These are phyloP conservation scores for Phalaenopsis hybrid DNA, from an alignment of 116 monocot genomes.

Conservation along the genomic window DNA sequence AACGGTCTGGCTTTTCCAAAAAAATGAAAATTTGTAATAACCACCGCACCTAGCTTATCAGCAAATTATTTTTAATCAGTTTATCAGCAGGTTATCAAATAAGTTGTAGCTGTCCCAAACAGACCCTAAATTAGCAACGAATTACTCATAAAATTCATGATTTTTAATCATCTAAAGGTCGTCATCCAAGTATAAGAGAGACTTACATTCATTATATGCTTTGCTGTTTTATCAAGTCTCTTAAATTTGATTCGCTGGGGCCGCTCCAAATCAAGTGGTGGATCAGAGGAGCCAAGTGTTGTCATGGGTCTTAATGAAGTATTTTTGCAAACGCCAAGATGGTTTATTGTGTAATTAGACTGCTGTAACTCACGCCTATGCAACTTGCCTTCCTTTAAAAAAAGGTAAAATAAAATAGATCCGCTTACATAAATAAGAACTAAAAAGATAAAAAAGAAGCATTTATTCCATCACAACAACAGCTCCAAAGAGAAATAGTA, in stretches of 20 bases:
- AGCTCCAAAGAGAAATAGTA: neutral
- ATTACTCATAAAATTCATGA: neutral
- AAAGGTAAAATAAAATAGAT: neutral
- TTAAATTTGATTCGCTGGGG: slow-evolving; percentile 76
- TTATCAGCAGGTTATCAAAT: no score
- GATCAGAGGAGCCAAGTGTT: slow-evolving; percentile 24
- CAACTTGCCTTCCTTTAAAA: slow-evolving; percentile 26
- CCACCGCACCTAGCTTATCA: no score
- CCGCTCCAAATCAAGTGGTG: slow-evolving; percentile 17
- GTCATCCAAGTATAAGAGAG: neutral
- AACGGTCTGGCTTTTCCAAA: no score
- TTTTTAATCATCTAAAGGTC: neutral
- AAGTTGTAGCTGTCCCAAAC: no score
- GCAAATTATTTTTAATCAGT: no score
- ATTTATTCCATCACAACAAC: neutral
- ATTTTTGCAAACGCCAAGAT: slow-evolving; percentile 5
- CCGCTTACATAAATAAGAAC: neutral
- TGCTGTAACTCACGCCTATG: slow-evolving; percentile 1
- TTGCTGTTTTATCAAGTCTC: slow-evolving; percentile 89
- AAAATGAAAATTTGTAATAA: no score
- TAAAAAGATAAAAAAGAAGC: neutral
- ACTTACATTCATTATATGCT: slow-evolving; percentile 88
- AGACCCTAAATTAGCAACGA: neutral
- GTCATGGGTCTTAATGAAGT: slow-evolving; percentile 33
- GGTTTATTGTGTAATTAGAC: slow-evolving; percentile 3